Conservation (phyloP, 768 basidiomycete genomes). For the Leccinum truebloodii region DNA sequence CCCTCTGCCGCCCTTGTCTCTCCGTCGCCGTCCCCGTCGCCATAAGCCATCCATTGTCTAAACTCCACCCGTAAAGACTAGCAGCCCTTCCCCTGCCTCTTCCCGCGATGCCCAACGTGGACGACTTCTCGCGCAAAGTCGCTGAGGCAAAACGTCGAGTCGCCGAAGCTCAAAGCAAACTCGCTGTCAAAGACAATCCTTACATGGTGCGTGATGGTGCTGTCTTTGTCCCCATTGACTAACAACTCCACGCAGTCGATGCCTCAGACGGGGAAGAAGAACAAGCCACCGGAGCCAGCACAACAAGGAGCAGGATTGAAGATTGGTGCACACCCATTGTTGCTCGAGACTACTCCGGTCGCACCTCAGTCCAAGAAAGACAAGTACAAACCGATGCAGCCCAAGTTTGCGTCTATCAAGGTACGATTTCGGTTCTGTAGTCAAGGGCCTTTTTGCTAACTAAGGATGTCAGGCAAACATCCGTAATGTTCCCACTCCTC, state of each 20-base stretch:
- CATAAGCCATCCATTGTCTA: constrained; percentile 27
- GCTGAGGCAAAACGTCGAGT: constrained; percentile 87
- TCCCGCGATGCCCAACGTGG: constrained; percentile 44
- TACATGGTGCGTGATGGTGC: constrained; percentile 64
- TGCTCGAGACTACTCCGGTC: constrained; percentile 61
- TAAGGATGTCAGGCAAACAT: constrained; percentile 60
- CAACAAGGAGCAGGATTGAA: constrained; percentile 86
- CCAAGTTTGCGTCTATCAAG: constrained; percentile 96
- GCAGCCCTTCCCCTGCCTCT: constrained; percentile 43
- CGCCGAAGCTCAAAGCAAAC: constrained; percentile 76
- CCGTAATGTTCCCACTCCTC: constrained; percentile 71
- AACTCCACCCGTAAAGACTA: constrained; percentile 20
- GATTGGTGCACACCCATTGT: constrained; percentile 87
- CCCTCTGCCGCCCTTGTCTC: too few species aligned
- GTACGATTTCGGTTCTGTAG: constrained; percentile 37
- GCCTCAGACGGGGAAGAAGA: constrained; percentile 55
- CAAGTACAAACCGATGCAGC: constrained; percentile 97
- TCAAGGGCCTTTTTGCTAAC: constrained; percentile 1
- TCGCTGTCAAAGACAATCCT: constrained; percentile 78
- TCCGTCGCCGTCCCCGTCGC: too few species aligned
- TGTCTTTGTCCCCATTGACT: neutral
- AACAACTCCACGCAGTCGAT: constrained; percentile 43
- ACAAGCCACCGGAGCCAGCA: constrained; percentile 56
- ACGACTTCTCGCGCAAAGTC: constrained; percentile 69
- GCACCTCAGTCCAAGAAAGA: constrained; percentile 81